A percentile compares a stretch with the other conserved stretches of the same genome.
These are phyloP conservation scores for Blastobotrys capitulatus DNA, from an alignment of 1,139 yeast species.

Conservation along the genomic window DNA sequence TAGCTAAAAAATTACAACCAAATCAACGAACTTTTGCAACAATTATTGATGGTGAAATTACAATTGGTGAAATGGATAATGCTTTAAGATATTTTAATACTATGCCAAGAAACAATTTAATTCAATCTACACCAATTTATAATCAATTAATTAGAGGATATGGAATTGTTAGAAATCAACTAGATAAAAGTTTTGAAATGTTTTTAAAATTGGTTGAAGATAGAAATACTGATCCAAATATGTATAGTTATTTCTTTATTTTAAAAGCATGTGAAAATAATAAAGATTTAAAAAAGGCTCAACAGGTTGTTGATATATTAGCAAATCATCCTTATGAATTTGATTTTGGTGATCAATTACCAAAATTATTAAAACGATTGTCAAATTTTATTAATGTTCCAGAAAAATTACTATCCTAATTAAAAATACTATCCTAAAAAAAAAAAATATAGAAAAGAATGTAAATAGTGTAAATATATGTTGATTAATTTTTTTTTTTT, in stretches of 20 bases:
- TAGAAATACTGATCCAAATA: slow-evolving; percentile 42
- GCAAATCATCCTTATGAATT: slow-evolving; percentile 14
- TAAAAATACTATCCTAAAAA: not conserved
- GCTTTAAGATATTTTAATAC: slow-evolving; percentile 49
- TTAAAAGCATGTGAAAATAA: slow-evolving; percentile 41
- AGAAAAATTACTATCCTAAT: slow-evolving; percentile 1
- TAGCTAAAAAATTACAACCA: slow-evolving; percentile 33
- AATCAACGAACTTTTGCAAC: slow-evolving; percentile 46
- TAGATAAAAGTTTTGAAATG: slow-evolving; percentile 40
- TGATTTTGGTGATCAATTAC: slow-evolving; percentile 13
- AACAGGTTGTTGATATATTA: slow-evolving; percentile 35
- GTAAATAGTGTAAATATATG: too few species aligned
- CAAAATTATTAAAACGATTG: slow-evolving; percentile 5
- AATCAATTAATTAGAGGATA: slow-evolving; percentile 55
- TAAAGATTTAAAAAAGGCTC: slow-evolving; percentile 35
- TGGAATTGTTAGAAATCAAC: slow-evolving; percentile 34
- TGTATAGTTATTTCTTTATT: slow-evolving; percentile 52
- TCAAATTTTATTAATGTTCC: slow-evolving; percentile 7
- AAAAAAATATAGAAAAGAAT: not conserved
- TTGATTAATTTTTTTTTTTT: not conserved
- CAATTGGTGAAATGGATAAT: slow-evolving; percentile 41
- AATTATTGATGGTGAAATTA: slow-evolving; percentile 54
- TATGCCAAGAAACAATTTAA: slow-evolving; percentile 38
- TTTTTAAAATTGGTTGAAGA: slow-evolving; percentile 33
- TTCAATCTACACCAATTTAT: slow-evolving; percentile 46